Evolutionary conservation across 1,139 yeast species (phyloP).

Genomic region (Suhomyces bokatorum): DNA sequence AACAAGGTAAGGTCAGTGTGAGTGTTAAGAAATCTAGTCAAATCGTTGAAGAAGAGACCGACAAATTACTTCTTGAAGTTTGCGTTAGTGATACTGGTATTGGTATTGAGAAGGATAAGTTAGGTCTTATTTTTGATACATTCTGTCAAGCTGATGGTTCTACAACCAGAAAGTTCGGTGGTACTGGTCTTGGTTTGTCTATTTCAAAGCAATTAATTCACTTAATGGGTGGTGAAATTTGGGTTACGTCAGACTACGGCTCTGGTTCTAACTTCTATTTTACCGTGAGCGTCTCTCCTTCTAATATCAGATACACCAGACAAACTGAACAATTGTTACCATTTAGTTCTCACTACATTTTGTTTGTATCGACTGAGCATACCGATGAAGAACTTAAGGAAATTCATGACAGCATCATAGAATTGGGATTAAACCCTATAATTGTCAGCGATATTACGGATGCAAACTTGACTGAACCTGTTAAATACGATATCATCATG

Average conservation of each 20-base stretch:
- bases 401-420: slow-evolving; percentile 40
- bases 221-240: slow-evolving; percentile 87
- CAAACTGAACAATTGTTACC: slow-evolving; percentile 73
- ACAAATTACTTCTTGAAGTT: slow-evolving; percentile 70
- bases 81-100: slow-evolving; percentile 90
- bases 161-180: slow-evolving; percentile 88
- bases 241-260: slow-evolving; percentile 85
- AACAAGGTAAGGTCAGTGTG: slow-evolving; percentile 71
- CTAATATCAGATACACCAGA: slow-evolving; percentile 61
- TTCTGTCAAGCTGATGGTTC: slow-evolving; percentile 94
- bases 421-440: slow-evolving; percentile 49
- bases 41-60: slow-evolving; percentile 43
- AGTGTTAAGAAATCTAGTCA: slow-evolving; percentile 55
- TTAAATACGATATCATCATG: slow-evolving; percentile 74
- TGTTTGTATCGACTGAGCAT: slow-evolving; percentile 70
- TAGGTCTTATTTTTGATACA: slow-evolving; percentile 81
- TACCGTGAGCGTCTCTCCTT: slow-evolving; percentile 76
- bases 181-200: slow-evolving; percentile 77
- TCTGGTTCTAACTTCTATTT: slow-evolving; percentile 79
- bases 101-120: slow-evolving; percentile 80
- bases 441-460: slow-evolving; percentile 53
- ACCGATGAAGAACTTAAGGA: slow-evolving; percentile 49
- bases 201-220: slow-evolving; percentile 85
- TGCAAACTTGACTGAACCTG: slow-evolving; percentile 54
- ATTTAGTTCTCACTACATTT: slow-evolving; percentile 66